These are phyloP conservation scores for Fusarium mexicanum DNA, from an alignment of 2,329 filamentous ascomycete genomes.

Conservation along the genomic window DNA sequence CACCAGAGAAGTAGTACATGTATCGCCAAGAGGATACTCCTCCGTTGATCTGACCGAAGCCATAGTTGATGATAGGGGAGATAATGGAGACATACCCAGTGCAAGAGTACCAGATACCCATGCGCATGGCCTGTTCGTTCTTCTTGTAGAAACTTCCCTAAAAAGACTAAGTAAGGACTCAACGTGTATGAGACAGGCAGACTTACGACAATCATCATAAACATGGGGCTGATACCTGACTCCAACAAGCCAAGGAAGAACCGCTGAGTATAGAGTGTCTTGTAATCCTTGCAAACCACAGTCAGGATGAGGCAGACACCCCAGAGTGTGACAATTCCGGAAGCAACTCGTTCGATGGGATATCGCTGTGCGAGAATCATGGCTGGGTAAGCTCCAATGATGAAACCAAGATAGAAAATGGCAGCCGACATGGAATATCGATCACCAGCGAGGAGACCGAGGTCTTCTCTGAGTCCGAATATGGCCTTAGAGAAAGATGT, in stretches of 20 bases:
- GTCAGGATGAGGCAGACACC: slow-evolving; percentile 52
- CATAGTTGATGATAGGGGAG: slow-evolving; percentile 59
- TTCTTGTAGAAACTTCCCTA: slow-evolving; percentile 52
- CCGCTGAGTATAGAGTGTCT: slow-evolving; percentile 54
- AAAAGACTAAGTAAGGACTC: accelerated
- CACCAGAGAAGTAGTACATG: slow-evolving; percentile 44
- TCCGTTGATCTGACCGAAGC: slow-evolving; percentile 55
- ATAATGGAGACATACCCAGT: slow-evolving; percentile 57
- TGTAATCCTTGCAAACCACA: slow-evolving; percentile 49
- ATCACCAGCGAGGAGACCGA: slow-evolving; percentile 50
- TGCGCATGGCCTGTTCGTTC: slow-evolving; percentile 52
- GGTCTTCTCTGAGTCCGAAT: slow-evolving; percentile 32
- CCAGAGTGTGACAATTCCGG: slow-evolving; percentile 46
- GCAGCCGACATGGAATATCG: slow-evolving; percentile 56
- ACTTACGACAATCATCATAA: slow-evolving; percentile 60
- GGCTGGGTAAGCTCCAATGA: slow-evolving; percentile 58
- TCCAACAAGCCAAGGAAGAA: slow-evolving; percentile 68
- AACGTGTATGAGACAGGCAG: accelerated
- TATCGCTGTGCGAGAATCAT: slow-evolving; percentile 54
- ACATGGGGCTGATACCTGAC: slow-evolving; percentile 64
- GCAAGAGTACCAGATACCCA: slow-evolving; percentile 54
- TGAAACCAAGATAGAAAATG: slow-evolving; percentile 61
- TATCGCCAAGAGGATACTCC: slow-evolving; percentile 45
- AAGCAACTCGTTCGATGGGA: slow-evolving; percentile 57
- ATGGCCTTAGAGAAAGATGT: slow-evolving; percentile 11